Evolutionary conservation across 345 rosid species (phyloP), one percentile per base, ranked within the genome.

Genomic region (Syzygium aqueum): DNA sequence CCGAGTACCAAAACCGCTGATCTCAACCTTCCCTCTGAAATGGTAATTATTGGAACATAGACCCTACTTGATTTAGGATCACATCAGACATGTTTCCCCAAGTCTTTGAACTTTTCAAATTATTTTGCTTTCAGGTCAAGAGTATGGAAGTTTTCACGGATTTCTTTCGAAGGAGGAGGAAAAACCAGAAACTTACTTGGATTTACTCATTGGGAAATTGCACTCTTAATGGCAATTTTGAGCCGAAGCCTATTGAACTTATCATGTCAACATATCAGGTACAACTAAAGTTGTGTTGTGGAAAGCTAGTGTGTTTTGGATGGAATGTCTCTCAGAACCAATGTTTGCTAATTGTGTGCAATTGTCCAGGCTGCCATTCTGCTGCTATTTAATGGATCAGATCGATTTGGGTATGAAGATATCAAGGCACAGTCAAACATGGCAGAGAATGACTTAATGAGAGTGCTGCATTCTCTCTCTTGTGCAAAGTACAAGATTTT

Each of bases 191-290:
- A 73, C 95, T 95, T 84, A 91, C 94, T 21, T 95, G 96, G 96
- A 92, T 94, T 61, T 95, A 90, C 86, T 94, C 98, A 3, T 87
- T 95, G 65, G 96, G 96, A 65, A 91, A 92, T 88, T 95, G 98
- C 87, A 92, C 91, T 86, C 90, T 95, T 78, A 88, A 86, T 13
- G 97, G 95, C 15, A 94, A 91, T 85, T 95, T 95, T 89, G 94
- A 93, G 67, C 92, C 86, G 28, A 95, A 95, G 89, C 84, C 92
- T 33, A 90, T 95, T 40, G 97, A 94, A 84, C 87, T 95, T 85
- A 85, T 94, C 86, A 93, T 94, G 84, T 91, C 97, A 51, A 94
- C 96, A n/a, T 61, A 50, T 51, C 87, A 85, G 87, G 87, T 85
- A 59, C 15, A 5, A 22, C 65, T 17, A 50, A 63, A 59, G 56